phyloP scores from a whole-genome alignment of 2,329 filamentous ascomycete genomes.

The Amauroascus niger region DNA sequence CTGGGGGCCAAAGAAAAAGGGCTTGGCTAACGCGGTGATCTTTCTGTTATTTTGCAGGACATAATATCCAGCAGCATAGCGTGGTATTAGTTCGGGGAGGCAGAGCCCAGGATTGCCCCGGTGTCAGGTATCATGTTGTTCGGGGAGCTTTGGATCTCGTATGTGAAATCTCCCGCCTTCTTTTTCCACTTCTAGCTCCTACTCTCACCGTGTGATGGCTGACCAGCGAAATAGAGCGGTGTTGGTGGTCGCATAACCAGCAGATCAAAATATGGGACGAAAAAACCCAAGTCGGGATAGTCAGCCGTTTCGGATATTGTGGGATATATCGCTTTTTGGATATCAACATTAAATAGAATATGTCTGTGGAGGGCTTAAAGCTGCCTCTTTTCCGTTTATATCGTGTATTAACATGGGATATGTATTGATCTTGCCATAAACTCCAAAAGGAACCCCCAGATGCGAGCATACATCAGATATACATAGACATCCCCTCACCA shows the following conservation, averaged over 20 bases:
- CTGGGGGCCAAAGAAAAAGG: too few species aligned
- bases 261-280: constrained; percentile 94
- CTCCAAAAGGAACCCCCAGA: neutral
- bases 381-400: neutral
- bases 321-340: neutral
- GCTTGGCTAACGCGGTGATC: neutral
- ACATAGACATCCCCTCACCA: neutral
- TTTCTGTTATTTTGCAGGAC: constrained; percentile 43
- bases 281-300: constrained; percentile 63
- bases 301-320: neutral
- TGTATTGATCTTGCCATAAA: neutral
- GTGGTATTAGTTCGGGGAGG: constrained; percentile 94
- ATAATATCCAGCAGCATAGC: constrained; percentile 98
- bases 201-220: constrained; percentile 20
- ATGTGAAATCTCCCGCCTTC: constrained; percentile 29
- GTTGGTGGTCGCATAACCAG: constrained; percentile 74
- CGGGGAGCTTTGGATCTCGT: constrained; percentile 89
- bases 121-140: constrained; percentile 92
- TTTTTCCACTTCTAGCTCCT: neutral
- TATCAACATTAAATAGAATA: neutral
- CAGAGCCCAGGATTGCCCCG: constrained; percentile 90
- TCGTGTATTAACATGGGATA: neutral
- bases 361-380: neutral
- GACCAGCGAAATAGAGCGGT: constrained; percentile 56
- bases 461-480: neutral